These are phyloP conservation scores for Cercospora sesami DNA, from an alignment of 2,329 filamentous ascomycete species.

Conservation along the genomic window DNA sequence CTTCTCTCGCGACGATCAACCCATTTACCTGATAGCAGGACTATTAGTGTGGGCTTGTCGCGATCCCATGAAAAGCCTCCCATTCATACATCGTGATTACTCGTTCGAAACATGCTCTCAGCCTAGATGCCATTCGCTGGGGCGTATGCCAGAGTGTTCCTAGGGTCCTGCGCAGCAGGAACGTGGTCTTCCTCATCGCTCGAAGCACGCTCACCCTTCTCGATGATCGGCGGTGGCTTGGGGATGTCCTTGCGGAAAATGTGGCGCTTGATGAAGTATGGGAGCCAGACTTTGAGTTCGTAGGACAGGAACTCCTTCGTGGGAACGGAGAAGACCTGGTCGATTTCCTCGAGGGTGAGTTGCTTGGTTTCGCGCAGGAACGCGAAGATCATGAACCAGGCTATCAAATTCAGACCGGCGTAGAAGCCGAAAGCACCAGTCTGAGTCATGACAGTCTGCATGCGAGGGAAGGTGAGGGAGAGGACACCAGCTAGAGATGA, in stretches of 20 bases:
- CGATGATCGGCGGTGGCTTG: slow-evolving; percentile 44
- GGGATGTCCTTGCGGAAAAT: slow-evolving; percentile 41
- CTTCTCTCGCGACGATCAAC: neutral
- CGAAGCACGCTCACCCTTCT: slow-evolving; percentile 29
- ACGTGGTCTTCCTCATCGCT: slow-evolving; percentile 12
- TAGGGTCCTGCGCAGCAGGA: slow-evolving; percentile 1
- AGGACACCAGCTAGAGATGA: slow-evolving; percentile 46
- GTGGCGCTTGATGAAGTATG: slow-evolving; percentile 47
- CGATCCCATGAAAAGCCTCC: neutral
- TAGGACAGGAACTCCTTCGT: slow-evolving; percentile 46
- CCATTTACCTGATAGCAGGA: neutral
- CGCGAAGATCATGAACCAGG: slow-evolving; percentile 53
- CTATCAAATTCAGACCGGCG: slow-evolving; percentile 57
- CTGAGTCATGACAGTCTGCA: slow-evolving; percentile 51
- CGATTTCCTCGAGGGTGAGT: slow-evolving; percentile 51
- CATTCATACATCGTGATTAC: neutral
- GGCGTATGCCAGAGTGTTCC: neutral
- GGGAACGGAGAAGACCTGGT: slow-evolving; percentile 56
- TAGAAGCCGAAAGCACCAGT: slow-evolving; percentile 59
- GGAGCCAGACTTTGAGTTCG: slow-evolving; percentile 43
- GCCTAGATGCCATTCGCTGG: slow-evolving; percentile 3
- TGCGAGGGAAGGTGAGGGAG: slow-evolving; percentile 49
- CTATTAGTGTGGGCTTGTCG: neutral
- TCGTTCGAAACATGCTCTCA: neutral
- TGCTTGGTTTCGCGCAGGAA: slow-evolving; percentile 53